Conservation (phyloP, 2,329 filamentous ascomycete species). For the Lasiodiplodia theobromae region DNA sequence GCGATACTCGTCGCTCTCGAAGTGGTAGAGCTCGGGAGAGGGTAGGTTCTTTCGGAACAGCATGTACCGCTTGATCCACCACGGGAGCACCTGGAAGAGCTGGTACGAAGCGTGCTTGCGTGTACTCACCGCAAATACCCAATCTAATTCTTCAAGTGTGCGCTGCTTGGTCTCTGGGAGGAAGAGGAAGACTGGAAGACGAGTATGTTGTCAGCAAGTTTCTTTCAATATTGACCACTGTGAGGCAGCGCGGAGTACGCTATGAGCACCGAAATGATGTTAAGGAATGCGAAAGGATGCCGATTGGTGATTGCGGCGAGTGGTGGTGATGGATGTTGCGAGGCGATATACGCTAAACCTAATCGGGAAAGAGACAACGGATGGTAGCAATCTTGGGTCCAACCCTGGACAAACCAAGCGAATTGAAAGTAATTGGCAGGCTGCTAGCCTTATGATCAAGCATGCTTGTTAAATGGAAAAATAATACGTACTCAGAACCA, state of each 20-base stretch:
- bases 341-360: too few relatives aligned
- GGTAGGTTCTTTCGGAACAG: slow-evolving; percentile 45
- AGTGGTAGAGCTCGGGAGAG: slow-evolving; percentile 47
- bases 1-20: slow-evolving; percentile 35
- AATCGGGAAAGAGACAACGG: too few relatives aligned
- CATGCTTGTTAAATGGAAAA: too few relatives aligned
- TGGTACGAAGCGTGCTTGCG: slow-evolving; percentile 51
- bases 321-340: too few relatives aligned
- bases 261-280: too few relatives aligned
- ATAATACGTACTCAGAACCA: slow-evolving; percentile 59
- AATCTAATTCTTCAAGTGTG: slow-evolving; percentile 59
- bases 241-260: too few relatives aligned
- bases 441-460: too few relatives aligned
- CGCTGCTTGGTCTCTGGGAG: slow-evolving; percentile 57
- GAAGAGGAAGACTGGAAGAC: slow-evolving; percentile 61
- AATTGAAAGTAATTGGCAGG: too few relatives aligned
- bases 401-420: too few relatives aligned
- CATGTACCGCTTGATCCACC: slow-evolving; percentile 55
- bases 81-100: slow-evolving; percentile 51
- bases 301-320: slow-evolving; percentile 39
- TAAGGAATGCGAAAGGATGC: slow-evolving; percentile 37
- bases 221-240: too few relatives aligned
- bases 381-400: too few relatives aligned
- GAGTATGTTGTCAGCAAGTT: slow-evolving; percentile 36
- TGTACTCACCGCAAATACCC: slow-evolving; percentile 57